These are phyloP conservation scores for Pueraria montana DNA, from an alignment of 306 rosid species.

Conservation along the genomic window DNA sequence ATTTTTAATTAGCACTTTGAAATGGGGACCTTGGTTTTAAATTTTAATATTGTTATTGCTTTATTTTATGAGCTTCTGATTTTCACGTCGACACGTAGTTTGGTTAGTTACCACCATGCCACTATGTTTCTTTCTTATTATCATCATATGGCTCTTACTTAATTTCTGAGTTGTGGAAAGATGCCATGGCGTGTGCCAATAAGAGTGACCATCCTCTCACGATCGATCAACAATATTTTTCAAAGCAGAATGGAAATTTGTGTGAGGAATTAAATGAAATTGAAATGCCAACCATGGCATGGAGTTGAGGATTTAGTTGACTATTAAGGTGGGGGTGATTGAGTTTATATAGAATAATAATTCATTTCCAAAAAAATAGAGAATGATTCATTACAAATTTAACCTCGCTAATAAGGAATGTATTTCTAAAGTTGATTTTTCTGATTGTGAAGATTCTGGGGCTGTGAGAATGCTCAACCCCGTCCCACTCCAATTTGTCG, in stretches of 20 bases:
- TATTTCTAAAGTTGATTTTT: too few species aligned
- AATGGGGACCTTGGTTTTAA: conserved; percentile 17
- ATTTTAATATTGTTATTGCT: neutral
- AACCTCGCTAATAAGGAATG: too few species aligned
- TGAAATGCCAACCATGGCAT: conserved; percentile 41
- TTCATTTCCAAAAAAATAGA: neutral
- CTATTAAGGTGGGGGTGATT: neutral
- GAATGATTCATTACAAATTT: too few species aligned
- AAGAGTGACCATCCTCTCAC: conserved; percentile 37
- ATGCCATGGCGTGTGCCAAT: conserved; percentile 27
- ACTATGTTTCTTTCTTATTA: conserved; percentile 25
- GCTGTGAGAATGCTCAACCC: too few species aligned
- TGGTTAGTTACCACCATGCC: conserved; percentile 30
- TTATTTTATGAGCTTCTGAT: conserved; percentile 25
- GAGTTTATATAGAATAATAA: neutral
- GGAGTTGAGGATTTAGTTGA: conserved; percentile 8
- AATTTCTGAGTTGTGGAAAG: neutral
- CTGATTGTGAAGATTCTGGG: too few species aligned
- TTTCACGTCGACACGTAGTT: conserved; percentile 44
- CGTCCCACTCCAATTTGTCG: neutral
- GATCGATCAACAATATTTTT: conserved; percentile 27
- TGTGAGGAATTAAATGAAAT: conserved; percentile 7
- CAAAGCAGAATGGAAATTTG: neutral
- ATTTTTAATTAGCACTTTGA: conserved; percentile 41
- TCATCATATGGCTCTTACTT: neutral